A percentile compares a stretch with the other conserved stretches of the same genome.
Evolutionary conservation across 2,329 filamentous ascomycete species (phyloP).

Genomic region (Hansfordia pulvinata): DNA sequence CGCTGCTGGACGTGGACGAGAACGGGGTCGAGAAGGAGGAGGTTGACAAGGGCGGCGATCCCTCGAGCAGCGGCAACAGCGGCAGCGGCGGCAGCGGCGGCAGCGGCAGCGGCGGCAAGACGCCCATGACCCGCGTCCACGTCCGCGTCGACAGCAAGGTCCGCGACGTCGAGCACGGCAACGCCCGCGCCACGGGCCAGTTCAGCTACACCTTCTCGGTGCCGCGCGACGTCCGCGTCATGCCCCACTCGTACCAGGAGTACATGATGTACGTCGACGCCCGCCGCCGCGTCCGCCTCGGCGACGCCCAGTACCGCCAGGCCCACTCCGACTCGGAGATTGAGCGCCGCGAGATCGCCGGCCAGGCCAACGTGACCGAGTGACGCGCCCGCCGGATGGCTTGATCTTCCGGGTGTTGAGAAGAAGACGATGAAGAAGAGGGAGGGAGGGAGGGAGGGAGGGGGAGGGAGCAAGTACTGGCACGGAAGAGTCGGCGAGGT

Average conservation of each 20-base stretch:
- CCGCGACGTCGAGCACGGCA: conserved; percentile 48
- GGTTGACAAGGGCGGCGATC: too few species aligned
- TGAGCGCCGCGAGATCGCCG: conserved; percentile 4
- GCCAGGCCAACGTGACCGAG: conserved; percentile 11
- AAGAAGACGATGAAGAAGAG: too few species aligned
- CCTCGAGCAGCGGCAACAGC: too few species aligned
- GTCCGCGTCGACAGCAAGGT: conserved; percentile 62
- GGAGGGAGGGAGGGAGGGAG: too few species aligned
- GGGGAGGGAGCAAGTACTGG: too few species aligned
- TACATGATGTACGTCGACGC: conserved; percentile 30
- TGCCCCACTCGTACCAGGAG: conserved; percentile 24
- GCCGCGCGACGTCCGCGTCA: conserved; percentile 20
- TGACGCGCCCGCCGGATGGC: too few species aligned
- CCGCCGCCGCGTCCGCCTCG: conserved; percentile 21
- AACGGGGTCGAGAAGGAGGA: too few species aligned
- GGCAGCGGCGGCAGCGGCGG: too few species aligned
- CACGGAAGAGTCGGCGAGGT: too few species aligned
- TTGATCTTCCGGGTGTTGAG: too few species aligned
- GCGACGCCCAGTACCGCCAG: conserved; percentile 14
- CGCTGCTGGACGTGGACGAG: conserved; percentile 24
- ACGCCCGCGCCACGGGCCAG: conserved; percentile 54
- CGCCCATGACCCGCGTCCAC: conserved; percentile 39
- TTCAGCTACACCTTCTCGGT: conserved; percentile 55
- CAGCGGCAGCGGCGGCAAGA: conserved; percentile 30
- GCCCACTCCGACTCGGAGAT: conserved; percentile 6